phyloP scores from a whole-genome alignment of 2,329 filamentous ascomycete genomes.

The Dothistroma pini region DNA sequence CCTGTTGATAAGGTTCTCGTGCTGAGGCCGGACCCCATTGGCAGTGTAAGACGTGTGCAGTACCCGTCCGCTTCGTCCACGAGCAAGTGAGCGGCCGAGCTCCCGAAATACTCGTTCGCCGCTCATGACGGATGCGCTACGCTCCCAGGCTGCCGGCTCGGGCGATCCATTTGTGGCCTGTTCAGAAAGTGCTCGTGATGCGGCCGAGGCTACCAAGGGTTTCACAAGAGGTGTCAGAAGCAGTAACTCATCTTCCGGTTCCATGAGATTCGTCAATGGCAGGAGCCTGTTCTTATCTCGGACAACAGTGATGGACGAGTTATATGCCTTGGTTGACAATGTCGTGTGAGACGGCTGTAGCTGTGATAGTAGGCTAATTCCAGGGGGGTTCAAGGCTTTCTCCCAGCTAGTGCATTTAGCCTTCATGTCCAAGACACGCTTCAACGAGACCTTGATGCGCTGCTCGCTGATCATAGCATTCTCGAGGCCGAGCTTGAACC shows the following conservation, averaged over 20 bases:
- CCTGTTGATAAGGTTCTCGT: constrained; percentile 86
- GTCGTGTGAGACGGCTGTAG: constrained; percentile 78
- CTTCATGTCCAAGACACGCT: constrained; percentile 76
- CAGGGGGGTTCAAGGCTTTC: constrained; percentile 82
- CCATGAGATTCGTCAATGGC: constrained; percentile 75
- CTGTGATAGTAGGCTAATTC: constrained; percentile 69
- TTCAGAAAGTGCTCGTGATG: constrained; percentile 67
- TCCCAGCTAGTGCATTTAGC: constrained; percentile 84
- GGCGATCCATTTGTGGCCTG: constrained; percentile 54
- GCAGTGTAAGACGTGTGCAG: constrained; percentile 94
- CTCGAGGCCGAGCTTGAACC: constrained; percentile 82
- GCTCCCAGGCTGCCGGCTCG: constrained; percentile 55
- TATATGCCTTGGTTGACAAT: constrained; percentile 82
- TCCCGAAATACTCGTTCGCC: constrained; percentile 91
- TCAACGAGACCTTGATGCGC: constrained; percentile 74
- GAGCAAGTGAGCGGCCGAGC: constrained; percentile 79
- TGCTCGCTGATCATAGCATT: constrained; percentile 83
- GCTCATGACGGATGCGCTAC: constrained; percentile 69
- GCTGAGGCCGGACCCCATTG: constrained; percentile 85
- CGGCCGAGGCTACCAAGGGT: constrained; percentile 82
- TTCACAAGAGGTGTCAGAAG: constrained; percentile 87
- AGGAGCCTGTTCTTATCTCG: constrained; percentile 82
- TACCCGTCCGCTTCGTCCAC: constrained; percentile 79
- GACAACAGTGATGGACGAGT: constrained; percentile 88
- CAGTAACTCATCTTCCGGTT: constrained; percentile 82